phyloP scores from a whole-genome alignment of 208 protist species.

The Novymonas esmeraldas region DNA sequence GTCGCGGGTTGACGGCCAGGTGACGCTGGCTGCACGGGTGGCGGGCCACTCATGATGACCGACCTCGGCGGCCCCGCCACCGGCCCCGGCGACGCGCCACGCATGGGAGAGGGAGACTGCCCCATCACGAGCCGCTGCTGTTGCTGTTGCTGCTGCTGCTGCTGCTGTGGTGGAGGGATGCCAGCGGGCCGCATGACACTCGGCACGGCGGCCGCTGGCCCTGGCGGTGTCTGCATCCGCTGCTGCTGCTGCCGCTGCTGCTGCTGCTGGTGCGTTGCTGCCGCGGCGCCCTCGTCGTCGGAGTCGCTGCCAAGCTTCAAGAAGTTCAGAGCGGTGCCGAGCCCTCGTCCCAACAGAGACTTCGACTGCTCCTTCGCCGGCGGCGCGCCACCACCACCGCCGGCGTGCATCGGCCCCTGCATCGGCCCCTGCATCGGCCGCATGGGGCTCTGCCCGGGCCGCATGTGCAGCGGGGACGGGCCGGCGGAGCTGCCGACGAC shows the following conservation, averaged over 20 bases:
- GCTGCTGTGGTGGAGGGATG: not conserved
- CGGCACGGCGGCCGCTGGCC: not conserved
- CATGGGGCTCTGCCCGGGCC: not conserved
- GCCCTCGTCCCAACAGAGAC: too few species aligned
- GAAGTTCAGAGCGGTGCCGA: too few species aligned
- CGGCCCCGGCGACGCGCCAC: not conserved
- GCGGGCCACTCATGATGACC: not conserved
- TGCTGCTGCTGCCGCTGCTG: not conserved
- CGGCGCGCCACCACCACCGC: too few species aligned
- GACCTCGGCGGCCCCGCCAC: not conserved
- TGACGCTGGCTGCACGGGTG: too few species aligned
- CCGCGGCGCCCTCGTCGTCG: not conserved
- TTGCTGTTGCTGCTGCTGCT: constrained; percentile 5
- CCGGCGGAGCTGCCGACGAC: too few species aligned
- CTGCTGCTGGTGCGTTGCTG: not conserved
- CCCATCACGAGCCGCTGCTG: not conserved
- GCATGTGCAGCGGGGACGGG: not conserved
- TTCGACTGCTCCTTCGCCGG: too few species aligned
- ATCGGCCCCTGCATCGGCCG: not conserved
- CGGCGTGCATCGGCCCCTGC: too few species aligned
- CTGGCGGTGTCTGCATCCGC: not conserved
- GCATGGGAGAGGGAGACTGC: not conserved
- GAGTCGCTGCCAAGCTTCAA: not conserved
- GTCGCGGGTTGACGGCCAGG: too few species aligned
- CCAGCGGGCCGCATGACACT: not conserved